phyloP scores from a whole-genome alignment of 2,329 filamentous ascomycete genomes.

The Coniella lustricola region DNA sequence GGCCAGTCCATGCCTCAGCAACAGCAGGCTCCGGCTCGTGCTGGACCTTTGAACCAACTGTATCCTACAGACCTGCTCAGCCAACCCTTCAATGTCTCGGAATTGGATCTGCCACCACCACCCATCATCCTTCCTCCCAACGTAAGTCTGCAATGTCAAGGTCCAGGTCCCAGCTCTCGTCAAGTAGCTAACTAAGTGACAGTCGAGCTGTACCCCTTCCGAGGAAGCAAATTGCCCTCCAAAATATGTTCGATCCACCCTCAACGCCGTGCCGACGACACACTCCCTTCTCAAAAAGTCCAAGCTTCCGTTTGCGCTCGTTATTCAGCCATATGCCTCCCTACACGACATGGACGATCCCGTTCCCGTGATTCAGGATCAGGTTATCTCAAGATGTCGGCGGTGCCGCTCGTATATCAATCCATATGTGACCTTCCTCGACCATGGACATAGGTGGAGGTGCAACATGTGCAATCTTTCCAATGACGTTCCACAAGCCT shows the following conservation, averaged over 20 bases:
- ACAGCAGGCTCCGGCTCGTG: conserved; percentile 37
- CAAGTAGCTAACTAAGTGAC: conserved; percentile 11
- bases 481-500: conserved; percentile 98
- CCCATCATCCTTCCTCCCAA: conserved; percentile 86
- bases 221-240: conserved; percentile 84
- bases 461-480: conserved; percentile 99
- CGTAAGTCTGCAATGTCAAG: conserved; percentile 49
- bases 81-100: conserved; percentile 88
- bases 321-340: conserved; percentile 91
- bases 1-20: conserved; percentile 45
- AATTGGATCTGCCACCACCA: conserved; percentile 85
- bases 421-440: conserved; percentile 90
- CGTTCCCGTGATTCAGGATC: conserved; percentile 88
- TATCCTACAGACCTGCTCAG: conserved; percentile 87
- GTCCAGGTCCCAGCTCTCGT: background rate
- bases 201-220: conserved; percentile 88
- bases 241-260: conserved; percentile 89
- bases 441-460: conserved; percentile 95
- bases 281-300: conserved; percentile 94
- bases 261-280: conserved; percentile 90
- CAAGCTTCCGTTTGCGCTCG: conserved; percentile 86
- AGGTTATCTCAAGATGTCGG: conserved; percentile 93
- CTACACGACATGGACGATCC: conserved; percentile 89
- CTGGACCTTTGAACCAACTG: conserved; percentile 69
- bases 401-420: conserved; percentile 97